Base-by-base conservation (phyloP, 1,284 basidiomycete species). In the Agaricales sp. region DNA sequence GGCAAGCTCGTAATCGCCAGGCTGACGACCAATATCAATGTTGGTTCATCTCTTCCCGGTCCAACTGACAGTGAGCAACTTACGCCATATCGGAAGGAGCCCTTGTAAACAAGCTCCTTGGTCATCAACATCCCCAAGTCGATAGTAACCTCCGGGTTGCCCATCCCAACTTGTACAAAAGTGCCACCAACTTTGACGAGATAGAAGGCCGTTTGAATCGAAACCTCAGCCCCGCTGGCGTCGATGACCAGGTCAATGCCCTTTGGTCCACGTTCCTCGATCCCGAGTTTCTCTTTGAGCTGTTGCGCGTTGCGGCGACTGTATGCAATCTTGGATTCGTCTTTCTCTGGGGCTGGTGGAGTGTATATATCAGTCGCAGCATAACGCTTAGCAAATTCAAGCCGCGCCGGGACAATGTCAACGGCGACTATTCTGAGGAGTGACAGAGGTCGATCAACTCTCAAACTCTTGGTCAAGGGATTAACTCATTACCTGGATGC, bases 151-250 rank as follows among this genome's bases (percentile, higher is more conserved):
- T 86, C 73, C 2, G 80, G 68, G 45, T 69, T 69, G 18, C 84
- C 86, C 80, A 85, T 85, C 48, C 86, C 85, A 54, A 92, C 82
- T 66, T 87, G 84, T 4, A 87, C 76, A 56, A 79, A 78, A 2
- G 77, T 85, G 18, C 88, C 89, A 25, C 87, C 87, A 37, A 75
- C 69, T 63, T 81, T 82, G 45, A 78, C 80, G 54, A 92, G 69
- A 58, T 76, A 77, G 54, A 92, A 75, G 2, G 79, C 90, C n/a
- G 87, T 87, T 60, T 88, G 83, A 55, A 96, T 87, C 12, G 84
- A 90, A 30, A 79, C 79, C 64, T 95, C 90, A 21, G 93, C 88
- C 14, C 93, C 93, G 46, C 90, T 93, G 46, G 89, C 89, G 59
- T 92, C 90, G 51, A 92, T 68, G 48, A 87, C 78, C 24, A 89